Conservation (phyloP, 2,329 filamentous ascomycete species). For the Rhynchosporium graminicola region DNA sequence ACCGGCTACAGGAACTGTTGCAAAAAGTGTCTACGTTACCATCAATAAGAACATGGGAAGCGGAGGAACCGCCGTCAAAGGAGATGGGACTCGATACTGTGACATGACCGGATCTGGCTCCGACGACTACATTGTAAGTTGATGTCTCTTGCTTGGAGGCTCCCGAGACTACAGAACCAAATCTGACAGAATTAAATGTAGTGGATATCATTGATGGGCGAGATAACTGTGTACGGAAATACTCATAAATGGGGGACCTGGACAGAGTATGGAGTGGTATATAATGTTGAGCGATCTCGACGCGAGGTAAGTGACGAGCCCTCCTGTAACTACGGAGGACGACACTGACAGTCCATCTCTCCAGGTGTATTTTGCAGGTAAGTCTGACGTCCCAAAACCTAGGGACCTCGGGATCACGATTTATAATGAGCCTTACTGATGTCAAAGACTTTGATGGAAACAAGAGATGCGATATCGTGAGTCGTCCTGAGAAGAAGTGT, state of each 20-base stretch:
- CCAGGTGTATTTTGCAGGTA: constrained; percentile 15
- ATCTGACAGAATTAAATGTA: not conserved
- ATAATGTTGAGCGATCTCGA: constrained; percentile 14
- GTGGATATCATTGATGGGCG: constrained; percentile 16
- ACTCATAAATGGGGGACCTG: constrained; percentile 10
- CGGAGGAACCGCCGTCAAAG: constrained; percentile 13
- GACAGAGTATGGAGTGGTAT: constrained; percentile 12
- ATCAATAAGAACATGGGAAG: constrained; percentile 9
- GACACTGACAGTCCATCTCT: not conserved
- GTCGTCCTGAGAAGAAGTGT: not conserved
- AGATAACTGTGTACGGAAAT: constrained; percentile 16
- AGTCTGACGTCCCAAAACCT: not conserved
- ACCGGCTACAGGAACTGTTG: not conserved
- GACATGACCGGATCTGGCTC: constrained; percentile 21
- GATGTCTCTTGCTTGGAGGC: not conserved
- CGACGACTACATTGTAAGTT: constrained; percentile 18
- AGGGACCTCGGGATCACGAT: not conserved
- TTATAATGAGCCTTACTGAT: not conserved
- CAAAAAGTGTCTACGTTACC: constrained; percentile 6
- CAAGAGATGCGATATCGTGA: constrained; percentile 18
- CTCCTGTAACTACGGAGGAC: not conserved
- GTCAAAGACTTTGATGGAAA: constrained; percentile 13
- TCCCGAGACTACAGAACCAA: not conserved
- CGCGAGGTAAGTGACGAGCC: constrained; percentile 9
- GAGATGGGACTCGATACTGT: constrained; percentile 20